Evolutionary conservation across 2,329 filamentous ascomycete genomes (phyloP).

Genomic region (Aspergillus melleus): DNA sequence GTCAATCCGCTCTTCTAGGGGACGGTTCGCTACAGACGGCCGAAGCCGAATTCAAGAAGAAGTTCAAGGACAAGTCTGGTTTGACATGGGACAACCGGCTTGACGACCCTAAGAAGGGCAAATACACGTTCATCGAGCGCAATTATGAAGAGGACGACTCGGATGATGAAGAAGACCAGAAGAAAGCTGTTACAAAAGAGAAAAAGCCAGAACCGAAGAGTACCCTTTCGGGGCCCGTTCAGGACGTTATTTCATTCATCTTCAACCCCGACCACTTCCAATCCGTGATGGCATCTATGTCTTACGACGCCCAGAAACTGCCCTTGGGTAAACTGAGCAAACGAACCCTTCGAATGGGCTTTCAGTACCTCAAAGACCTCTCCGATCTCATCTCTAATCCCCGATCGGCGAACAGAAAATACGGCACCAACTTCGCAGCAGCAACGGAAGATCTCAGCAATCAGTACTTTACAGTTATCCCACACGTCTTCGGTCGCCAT

Average conservation of each 20-base stretch:
- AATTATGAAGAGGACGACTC: conserved; percentile 68
- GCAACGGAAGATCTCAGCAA: conserved; percentile 70
- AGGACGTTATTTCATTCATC: conserved; percentile 74
- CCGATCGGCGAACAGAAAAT: conserved; percentile 46
- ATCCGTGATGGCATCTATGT: conserved; percentile 48
- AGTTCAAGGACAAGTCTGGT: conserved; percentile 60
- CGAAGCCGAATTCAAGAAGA: conserved; percentile 50
- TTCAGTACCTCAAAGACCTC: conserved; percentile 73
- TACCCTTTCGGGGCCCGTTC: conserved; percentile 60
- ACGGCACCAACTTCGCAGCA: conserved; percentile 36
- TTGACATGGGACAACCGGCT: conserved; percentile 52
- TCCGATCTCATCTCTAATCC: conserved; percentile 63
- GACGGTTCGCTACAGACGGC: conserved; percentile 41
- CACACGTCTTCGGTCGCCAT: conserved; percentile 74
- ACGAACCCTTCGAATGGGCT: conserved; percentile 71
- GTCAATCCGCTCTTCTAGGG: conserved; percentile 47
- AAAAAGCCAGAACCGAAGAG: conserved; percentile 51
- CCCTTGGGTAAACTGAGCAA: conserved; percentile 84
- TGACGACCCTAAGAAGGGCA: conserved; percentile 52
- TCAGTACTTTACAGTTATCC: conserved; percentile 77
- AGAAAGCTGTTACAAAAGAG: conserved; percentile 28
- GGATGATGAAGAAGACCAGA: conserved; percentile 43
- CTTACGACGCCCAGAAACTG: conserved; percentile 63
- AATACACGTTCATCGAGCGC: conserved; percentile 77
- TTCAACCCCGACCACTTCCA: conserved; percentile 77